Conservation (phyloP, 768 basidiomycete genomes). For the Lactarius sp. region DNA sequence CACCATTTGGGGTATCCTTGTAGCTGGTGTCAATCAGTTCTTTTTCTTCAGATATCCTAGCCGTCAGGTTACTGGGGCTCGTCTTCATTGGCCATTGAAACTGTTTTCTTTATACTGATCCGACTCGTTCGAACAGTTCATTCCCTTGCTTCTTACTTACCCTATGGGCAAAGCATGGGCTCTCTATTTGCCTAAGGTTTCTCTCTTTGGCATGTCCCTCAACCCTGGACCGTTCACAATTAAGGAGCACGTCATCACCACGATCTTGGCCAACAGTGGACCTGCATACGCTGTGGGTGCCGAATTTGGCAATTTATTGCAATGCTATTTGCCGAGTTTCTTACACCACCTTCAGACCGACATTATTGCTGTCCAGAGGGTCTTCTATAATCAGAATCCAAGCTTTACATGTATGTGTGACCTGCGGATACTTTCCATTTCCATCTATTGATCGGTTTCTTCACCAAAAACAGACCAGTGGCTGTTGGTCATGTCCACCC, state of each 20-base stretch:
- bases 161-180: slow-evolving; percentile 23
- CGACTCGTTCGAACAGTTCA: slow-evolving; percentile 36
- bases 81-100: background rate
- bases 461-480: slow-evolving; percentile 30
- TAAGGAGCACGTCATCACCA: slow-evolving; percentile 62
- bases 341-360: slow-evolving; percentile 33
- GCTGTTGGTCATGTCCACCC: slow-evolving; percentile 41
- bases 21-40: background rate
- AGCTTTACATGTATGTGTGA: no score
- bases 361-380: slow-evolving; percentile 42
- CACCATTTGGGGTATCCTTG: background rate
- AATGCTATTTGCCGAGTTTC: background rate
- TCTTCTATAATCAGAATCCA: slow-evolving; percentile 34
- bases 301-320: background rate
- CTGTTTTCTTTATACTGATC: background rate
- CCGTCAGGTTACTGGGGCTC: fast-evolving
- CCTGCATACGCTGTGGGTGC: slow-evolving; percentile 33
- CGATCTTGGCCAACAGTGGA: slow-evolving; percentile 40
- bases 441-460: background rate
- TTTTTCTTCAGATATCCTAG: background rate
- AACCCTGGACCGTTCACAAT: slow-evolving; percentile 71
- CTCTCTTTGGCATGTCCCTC: slow-evolving; percentile 46
- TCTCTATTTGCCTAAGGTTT: slow-evolving; percentile 45
- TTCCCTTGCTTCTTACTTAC: slow-evolving; percentile 35
- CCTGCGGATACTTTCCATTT: background rate